These are phyloP conservation scores for Madurella mycetomatis DNA, from an alignment of 2,329 filamentous ascomycete genomes.

Conservation along the genomic window DNA sequence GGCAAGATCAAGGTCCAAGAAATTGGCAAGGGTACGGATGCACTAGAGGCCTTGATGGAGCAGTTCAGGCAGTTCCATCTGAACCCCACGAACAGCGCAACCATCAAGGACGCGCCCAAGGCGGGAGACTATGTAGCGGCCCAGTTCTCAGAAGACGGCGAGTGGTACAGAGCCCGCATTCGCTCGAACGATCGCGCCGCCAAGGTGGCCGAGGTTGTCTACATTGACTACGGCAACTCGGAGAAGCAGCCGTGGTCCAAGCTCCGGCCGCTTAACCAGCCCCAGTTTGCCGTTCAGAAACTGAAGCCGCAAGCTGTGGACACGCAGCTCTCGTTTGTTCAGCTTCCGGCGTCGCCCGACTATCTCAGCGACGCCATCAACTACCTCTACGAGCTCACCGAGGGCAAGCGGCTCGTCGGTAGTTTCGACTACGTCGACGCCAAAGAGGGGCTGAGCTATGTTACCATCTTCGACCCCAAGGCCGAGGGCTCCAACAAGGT, in stretches of 20 bases:
- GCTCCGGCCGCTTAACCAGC: slow-evolving; percentile 73
- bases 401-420: slow-evolving; percentile 74
- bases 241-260: slow-evolving; percentile 82
- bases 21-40: slow-evolving; percentile 78
- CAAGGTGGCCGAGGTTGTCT: slow-evolving; percentile 85
- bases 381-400: slow-evolving; percentile 71
- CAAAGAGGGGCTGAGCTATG: slow-evolving; percentile 75
- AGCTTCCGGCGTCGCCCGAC: slow-evolving; percentile 76
- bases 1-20: slow-evolving; percentile 88
- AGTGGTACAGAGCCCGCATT: slow-evolving; percentile 92
- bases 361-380: slow-evolving; percentile 77
- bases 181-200: slow-evolving; percentile 88
- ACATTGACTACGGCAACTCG: slow-evolving; percentile 94
- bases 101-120: slow-evolving; percentile 74
- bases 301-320: slow-evolving; percentile 85
- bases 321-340: slow-evolving; percentile 80
- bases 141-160: slow-evolving; percentile 80
- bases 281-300: slow-evolving; percentile 74
- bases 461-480: slow-evolving; percentile 82
- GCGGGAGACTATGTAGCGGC: slow-evolving; percentile 87
- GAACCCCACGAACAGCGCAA: slow-evolving; percentile 71
- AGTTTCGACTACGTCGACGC: slow-evolving; percentile 80
- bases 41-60: slow-evolving; percentile 82
- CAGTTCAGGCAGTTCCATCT: slow-evolving; percentile 89
- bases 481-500: slow-evolving; percentile 45